These are phyloP conservation scores for Acanthamoeba triangularis DNA, from an alignment of 208 protist species.

Conservation along the genomic window DNA sequence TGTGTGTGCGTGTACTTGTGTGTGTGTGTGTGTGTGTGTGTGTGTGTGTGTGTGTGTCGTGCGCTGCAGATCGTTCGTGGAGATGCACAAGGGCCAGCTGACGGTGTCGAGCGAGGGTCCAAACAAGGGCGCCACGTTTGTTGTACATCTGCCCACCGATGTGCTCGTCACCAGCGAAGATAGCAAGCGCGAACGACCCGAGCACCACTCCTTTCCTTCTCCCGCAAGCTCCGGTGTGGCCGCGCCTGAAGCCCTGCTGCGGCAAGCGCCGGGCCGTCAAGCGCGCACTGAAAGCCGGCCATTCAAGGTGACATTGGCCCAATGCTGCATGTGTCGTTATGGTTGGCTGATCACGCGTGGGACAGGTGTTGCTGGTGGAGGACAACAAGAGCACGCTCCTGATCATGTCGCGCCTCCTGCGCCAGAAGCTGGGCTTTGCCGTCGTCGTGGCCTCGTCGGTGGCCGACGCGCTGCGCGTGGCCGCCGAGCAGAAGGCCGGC, in stretches of 20 bases:
- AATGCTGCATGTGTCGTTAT: no score
- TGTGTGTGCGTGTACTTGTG: no score
- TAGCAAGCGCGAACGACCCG: no score
- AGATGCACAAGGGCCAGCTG: not conserved
- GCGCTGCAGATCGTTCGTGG: conserved; percentile 10
- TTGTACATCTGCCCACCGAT: not conserved
- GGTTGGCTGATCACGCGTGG: not conserved
- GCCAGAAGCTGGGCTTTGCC: not conserved
- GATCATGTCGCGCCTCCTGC: conserved; percentile 30
- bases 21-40: no score
- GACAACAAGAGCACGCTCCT: conserved; percentile 65
- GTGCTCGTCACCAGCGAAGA: no score
- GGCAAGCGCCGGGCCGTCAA: no score
- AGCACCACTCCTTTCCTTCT: no score
- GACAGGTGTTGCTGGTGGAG: conserved; percentile 37
- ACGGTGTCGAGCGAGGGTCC: not conserved
- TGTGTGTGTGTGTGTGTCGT: no score
- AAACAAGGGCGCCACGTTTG: conserved; percentile 19
- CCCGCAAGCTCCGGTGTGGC: no score
- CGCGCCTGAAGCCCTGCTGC: no score
- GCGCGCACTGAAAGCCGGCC: no score
- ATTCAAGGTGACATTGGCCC: no score
- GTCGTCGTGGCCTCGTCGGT: conserved; percentile 14
- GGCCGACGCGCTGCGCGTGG: conserved; percentile 27
- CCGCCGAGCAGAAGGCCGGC: not conserved